Evolutionary conservation across 2,329 filamentous ascomycete species (phyloP), one percentile per base, ranked within the genome.

Genomic region (Leptosphaerulina australis): DNA sequence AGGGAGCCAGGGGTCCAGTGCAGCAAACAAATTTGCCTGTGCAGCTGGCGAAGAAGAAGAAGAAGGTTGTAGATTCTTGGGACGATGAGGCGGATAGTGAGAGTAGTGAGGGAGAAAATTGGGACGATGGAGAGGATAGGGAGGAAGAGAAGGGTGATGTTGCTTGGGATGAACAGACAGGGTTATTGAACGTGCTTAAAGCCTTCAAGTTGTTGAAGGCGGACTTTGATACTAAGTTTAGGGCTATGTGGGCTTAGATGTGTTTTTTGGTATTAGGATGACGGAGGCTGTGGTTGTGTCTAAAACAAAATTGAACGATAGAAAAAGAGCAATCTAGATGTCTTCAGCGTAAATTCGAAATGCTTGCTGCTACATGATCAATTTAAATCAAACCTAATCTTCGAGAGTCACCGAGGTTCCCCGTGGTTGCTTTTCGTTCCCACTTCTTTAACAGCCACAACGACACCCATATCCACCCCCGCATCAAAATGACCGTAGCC

Each of bases 151-250:
- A 53, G 28, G 70, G 61, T 2, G 68, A 71, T 20, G 71, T 63
- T 5, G 68, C 71, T 21, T 77, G 73, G 72, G 73, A 77, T 22
- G 77, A 78, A 37, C 78, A 75, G 28, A 74, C 70, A 35, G 77
- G 75, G 26, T 63, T 88, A 64, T 60, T 77, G 56, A 79, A 81
- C 56, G 84, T 88, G 18, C 72, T 86, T 11, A 78, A 76, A 60
- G 83, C 83, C 1, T 87, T 88, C 62, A 76, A 74, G 53, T 70
- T 77, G 60, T 64, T 88, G 55, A 80, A 81, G 62, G 73, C 75
- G 21, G 81, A 83, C 48, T 88, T 88, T 67, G 81, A 86, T 56
- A 76, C 77, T 34, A 88, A 86, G 74, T 88, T 88, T 70, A 77
- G 66, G 63, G 80, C 79, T 60, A 79, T 81, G 62, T 85, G 83